Evolutionary conservation across 495 filamentous ascomycete genomes (phyloP).

Genomic region (Talaromyces adpressus): DNA sequence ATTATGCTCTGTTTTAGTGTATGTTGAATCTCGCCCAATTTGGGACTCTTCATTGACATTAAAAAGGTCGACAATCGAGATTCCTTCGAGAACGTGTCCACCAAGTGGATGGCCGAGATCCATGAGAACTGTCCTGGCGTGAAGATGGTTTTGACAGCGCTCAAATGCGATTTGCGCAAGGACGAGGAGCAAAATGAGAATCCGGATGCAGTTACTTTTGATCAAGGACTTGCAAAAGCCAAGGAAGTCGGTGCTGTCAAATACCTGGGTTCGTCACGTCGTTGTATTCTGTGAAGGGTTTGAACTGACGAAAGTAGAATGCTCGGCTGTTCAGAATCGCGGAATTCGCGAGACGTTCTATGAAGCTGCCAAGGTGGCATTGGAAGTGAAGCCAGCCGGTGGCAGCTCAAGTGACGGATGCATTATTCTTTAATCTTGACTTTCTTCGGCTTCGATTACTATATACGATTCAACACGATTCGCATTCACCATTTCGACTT

Average conservation of each 20-base stretch:
- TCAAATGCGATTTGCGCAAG: constrained; percentile 95
- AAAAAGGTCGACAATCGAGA: constrained; percentile 78
- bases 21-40: background rate
- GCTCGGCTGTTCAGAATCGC: constrained; percentile 94
- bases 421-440: constrained; percentile 41
- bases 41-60: background rate
- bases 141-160: constrained; percentile 87
- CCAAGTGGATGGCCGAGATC: constrained; percentile 97
- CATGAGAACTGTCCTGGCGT: constrained; percentile 94
- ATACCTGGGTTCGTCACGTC: constrained; percentile 63
- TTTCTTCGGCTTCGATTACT: background rate
- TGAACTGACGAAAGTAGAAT: constrained; percentile 49
- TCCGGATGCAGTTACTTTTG: constrained; percentile 73
- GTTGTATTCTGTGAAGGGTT: background rate
- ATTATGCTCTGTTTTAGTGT: constrained; percentile 98
- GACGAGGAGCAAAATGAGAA: constrained; percentile 51
- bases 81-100: constrained; percentile 95
- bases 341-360: constrained; percentile 98
- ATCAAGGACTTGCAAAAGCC: constrained; percentile 87
- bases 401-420: constrained; percentile 46
- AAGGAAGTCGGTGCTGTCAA: constrained; percentile 80
- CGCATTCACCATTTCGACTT: background rate
- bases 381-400: constrained; percentile 65
- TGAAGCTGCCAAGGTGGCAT: constrained; percentile 92
- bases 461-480: background rate